Conservation (phyloP, 2,329 filamentous ascomycete genomes). For the Botrytis medusae region DNA sequence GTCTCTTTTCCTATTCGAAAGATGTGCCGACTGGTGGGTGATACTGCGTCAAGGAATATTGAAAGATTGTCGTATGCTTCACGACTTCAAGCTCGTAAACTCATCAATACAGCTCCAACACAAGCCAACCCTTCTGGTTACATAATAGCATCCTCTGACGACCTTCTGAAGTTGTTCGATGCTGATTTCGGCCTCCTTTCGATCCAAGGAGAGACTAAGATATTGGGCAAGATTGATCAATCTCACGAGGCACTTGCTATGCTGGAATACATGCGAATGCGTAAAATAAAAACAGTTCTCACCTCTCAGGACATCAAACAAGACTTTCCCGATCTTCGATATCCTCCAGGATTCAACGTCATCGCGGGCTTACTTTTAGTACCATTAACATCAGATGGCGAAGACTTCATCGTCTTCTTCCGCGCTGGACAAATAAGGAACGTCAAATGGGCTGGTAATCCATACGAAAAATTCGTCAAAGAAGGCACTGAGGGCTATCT, state of each 20-base stretch:
- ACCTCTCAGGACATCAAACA: constrained; percentile 72
- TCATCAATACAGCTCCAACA: constrained; percentile 82
- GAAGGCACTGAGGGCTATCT: constrained; percentile 72
- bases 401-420: constrained; percentile 90
- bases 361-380: constrained; percentile 81
- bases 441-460: constrained; percentile 80
- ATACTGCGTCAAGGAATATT: constrained; percentile 83
- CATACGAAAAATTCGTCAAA: constrained; percentile 74
- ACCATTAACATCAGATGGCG: constrained; percentile 71
- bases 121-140: constrained; percentile 83
- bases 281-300: constrained; percentile 70
- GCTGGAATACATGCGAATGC: constrained; percentile 79
- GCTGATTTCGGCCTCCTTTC: constrained; percentile 84
- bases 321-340: constrained; percentile 80
- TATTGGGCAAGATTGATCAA: constrained; percentile 71
- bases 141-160: constrained; percentile 85
- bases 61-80: constrained; percentile 85
- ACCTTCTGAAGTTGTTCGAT: constrained; percentile 78
- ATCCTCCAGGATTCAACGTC: constrained; percentile 73
- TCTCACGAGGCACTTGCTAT: constrained; percentile 82
- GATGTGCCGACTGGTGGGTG: constrained; percentile 85
- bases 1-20: constrained; percentile 89
- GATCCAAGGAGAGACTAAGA: constrained; percentile 85
- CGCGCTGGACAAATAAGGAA: constrained; percentile 72
- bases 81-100: constrained; percentile 77